phyloP scores from a whole-genome alignment of 345 rosid species.

The Tarenaya hassleriana region DNA sequence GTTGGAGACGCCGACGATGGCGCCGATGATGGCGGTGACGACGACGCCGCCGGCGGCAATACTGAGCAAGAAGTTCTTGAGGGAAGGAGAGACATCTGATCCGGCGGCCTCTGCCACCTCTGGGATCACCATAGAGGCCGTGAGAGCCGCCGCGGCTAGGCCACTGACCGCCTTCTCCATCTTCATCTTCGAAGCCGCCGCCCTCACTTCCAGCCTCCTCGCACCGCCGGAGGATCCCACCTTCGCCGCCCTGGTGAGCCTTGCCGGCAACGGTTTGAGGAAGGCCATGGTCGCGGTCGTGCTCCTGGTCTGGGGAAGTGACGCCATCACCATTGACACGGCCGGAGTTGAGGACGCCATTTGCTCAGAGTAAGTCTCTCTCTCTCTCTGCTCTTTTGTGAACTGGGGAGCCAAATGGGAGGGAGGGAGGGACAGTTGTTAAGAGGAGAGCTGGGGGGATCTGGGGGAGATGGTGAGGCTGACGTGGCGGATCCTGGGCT shows the following conservation, averaged over 20 bases:
- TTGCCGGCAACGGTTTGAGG: constrained; percentile 53
- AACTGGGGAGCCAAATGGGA: constrained; percentile 6
- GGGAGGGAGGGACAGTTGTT: no score
- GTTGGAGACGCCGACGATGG: constrained; percentile 68
- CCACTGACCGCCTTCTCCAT: constrained; percentile 62
- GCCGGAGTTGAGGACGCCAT: constrained; percentile 82
- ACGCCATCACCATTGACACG: constrained; percentile 64
- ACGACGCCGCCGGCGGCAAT: constrained; percentile 72
- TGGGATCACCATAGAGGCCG: constrained; percentile 72
- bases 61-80: constrained; percentile 91
- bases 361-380: not conserved
- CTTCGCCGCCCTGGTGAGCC: constrained; percentile 33
- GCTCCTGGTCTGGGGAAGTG: constrained; percentile 41
- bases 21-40: constrained; percentile 51
- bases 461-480: constrained; percentile 30
- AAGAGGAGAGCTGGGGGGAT: constrained; percentile 17
- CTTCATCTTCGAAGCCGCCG: constrained; percentile 54
- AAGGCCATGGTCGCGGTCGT: constrained; percentile 33
- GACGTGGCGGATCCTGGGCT: constrained; percentile 49
- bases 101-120: constrained; percentile 77
- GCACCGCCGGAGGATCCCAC: constrained; percentile 20
- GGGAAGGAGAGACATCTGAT: constrained; percentile 63
- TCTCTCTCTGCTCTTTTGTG: constrained; percentile 9
- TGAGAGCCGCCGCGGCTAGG: constrained; percentile 63
- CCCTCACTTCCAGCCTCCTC: constrained; percentile 39